A percentile compares a stretch with the other conserved stretches of the same genome.
Conservation (phyloP, 176 grass and related monocot genomes). For the Neostapfia colusana region DNA sequence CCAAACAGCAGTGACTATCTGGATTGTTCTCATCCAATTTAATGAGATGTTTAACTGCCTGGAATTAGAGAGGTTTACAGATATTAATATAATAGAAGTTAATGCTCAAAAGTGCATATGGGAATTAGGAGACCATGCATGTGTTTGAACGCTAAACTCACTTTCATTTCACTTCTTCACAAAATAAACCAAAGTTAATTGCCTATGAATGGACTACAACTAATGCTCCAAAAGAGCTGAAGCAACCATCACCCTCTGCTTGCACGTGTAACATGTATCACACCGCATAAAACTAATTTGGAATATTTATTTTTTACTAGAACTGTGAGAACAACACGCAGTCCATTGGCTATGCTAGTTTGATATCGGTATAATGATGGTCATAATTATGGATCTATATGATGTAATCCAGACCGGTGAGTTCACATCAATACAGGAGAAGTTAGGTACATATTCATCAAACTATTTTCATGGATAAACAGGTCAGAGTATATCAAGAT, state of each 20-base stretch:
- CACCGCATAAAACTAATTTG: background rate
- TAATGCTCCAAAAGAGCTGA: no score
- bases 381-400: background rate
- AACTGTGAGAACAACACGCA: background rate
- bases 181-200: background rate
- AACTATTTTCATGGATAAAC: no score
- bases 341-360: background rate
- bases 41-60: constrained; percentile 90
- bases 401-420: no score
- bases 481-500: background rate
- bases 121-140: background rate
- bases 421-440: background rate
- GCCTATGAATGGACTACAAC: no score
- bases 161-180: constrained; percentile 1
- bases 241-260: no score
- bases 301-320: constrained; percentile 8
- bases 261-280: background rate
- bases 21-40: constrained; percentile 84
- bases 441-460: background rate
- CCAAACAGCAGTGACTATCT: constrained; percentile 88
- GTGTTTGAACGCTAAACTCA: background rate
- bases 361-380: background rate
- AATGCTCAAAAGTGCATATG: background rate
- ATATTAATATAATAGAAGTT: constrained; percentile 6
- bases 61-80: constrained; percentile 38